Evolutionary conservation across 1,284 basidiomycete genomes (phyloP).

Genomic region (Abortiporus biennis): DNA sequence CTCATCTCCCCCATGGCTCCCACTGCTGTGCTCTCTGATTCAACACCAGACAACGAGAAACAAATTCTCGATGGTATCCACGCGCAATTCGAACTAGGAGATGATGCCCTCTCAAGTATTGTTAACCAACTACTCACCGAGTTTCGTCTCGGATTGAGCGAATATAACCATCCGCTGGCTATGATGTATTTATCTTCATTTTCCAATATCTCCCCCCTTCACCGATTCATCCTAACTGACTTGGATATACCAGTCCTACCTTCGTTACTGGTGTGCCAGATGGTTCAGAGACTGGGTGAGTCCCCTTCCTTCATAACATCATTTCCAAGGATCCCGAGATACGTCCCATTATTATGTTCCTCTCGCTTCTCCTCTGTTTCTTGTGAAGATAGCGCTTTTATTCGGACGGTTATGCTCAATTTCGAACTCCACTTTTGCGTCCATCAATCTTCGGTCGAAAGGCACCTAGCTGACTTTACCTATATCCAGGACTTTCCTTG

Average conservation of each 20-base stretch:
- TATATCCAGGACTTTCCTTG: conserved; percentile 75
- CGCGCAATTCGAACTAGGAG: conserved; percentile 61
- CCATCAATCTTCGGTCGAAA: no score
- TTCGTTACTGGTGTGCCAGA: conserved; percentile 89
- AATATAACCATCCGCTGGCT: conserved; percentile 77
- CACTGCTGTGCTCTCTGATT: conserved; percentile 16
- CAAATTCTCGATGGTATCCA: conserved; percentile 45
- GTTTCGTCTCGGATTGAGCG: conserved; percentile 62
- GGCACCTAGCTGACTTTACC: conserved; percentile 11
- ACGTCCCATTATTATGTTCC: not conserved
- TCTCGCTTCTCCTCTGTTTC: not conserved
- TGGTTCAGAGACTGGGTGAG: conserved; percentile 87
- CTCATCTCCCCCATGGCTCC: conserved; percentile 16
- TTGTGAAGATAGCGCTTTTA: not conserved
- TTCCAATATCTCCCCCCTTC: conserved; percentile 18
- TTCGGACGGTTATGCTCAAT: not conserved
- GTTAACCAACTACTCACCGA: conserved; percentile 78
- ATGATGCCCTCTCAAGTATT: conserved; percentile 59
- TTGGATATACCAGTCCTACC: conserved; percentile 54
- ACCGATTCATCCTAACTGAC: conserved; percentile 6
- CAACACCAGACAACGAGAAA: conserved; percentile 14
- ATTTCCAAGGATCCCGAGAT: not conserved
- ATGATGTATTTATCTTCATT: no score
- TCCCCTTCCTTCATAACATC: conserved; percentile 13
- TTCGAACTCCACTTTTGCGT: not conserved